Conservation (phyloP, 2,329 filamentous ascomycete species). For the Monascus ruber region DNA sequence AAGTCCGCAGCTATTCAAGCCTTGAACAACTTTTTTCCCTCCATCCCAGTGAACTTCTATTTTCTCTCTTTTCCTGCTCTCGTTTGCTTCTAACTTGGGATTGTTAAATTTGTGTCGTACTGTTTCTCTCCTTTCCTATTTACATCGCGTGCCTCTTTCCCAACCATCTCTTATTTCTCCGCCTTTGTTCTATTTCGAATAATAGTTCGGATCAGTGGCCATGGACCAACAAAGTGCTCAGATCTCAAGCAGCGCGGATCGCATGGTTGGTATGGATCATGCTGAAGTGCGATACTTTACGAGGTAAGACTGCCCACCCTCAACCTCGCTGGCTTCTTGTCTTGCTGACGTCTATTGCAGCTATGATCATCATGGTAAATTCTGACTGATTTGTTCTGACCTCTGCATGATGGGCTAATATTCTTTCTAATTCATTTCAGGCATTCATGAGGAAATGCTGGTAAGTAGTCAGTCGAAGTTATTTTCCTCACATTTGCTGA, state of each 20-base stretch:
- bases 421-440: slow-evolving; percentile 39
- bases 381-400: background rate
- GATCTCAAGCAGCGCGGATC: slow-evolving; percentile 34
- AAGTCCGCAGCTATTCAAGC: slow-evolving; percentile 1
- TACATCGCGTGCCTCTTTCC: background rate
- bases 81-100: background rate
- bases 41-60: background rate
- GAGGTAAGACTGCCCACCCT: slow-evolving; percentile 47
- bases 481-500: too few relatives aligned
- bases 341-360: slow-evolving; percentile 37
- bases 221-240: slow-evolving; percentile 14
- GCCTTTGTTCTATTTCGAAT: background rate
- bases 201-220: slow-evolving; percentile 19
- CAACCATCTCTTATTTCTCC: background rate
- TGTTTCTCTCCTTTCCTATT: background rate
- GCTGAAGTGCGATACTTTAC: slow-evolving; percentile 99
- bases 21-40: background rate
- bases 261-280: slow-evolving; percentile 59
- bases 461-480: slow-evolving; percentile 43
- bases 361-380: slow-evolving; percentile 94
- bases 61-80: background rate
- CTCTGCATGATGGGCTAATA: too few relatives aligned
- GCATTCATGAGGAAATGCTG: slow-evolving; percentile 97
- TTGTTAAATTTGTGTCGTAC: background rate
- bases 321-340: slow-evolving; percentile 1